A percentile compares a stretch with the other conserved stretches of the same genome.
Evolutionary conservation across 495 filamentous ascomycete species (phyloP).

Genomic region (Hyaloscypha variabilis): DNA sequence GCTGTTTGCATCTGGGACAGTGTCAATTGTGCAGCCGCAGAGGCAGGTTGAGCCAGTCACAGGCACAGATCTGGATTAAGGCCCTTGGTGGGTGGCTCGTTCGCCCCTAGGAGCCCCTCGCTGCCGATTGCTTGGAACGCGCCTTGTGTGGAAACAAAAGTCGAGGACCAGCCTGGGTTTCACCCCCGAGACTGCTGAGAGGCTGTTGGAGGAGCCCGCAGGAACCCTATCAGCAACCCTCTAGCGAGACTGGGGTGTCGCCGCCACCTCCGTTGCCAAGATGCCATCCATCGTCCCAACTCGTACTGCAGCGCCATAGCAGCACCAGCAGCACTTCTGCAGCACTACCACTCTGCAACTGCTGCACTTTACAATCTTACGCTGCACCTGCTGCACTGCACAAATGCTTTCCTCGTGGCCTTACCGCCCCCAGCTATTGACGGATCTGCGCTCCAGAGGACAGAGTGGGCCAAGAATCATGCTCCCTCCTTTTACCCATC

Average conservation of each 20-base stretch:
- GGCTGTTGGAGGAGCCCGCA: not conserved
- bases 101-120: slow-evolving; percentile 13
- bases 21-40: slow-evolving; percentile 24
- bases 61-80: slow-evolving; percentile 19
- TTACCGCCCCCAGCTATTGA: not conserved
- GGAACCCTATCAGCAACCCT: not conserved
- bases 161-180: slow-evolving; percentile 3
- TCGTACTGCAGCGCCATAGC: not conserved
- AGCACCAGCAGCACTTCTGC: not conserved
- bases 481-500: slow-evolving; percentile 3
- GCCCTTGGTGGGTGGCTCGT: slow-evolving; percentile 27
- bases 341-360: not conserved
- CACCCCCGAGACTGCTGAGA: not conserved
- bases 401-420: not conserved
- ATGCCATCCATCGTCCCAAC: not conserved
- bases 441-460: not conserved
- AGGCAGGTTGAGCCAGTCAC: slow-evolving; percentile 2
- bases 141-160: slow-evolving; percentile 9
- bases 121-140: slow-evolving; percentile 10
- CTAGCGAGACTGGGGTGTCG: not conserved
- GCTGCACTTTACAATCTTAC: not conserved
- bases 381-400: not conserved
- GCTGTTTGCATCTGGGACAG: slow-evolving; percentile 28
- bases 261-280: no score
- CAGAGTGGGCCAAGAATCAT: not conserved